phyloP scores from a whole-genome alignment of 2,329 filamentous ascomycete genomes.

The Colletotrichum sp. region DNA sequence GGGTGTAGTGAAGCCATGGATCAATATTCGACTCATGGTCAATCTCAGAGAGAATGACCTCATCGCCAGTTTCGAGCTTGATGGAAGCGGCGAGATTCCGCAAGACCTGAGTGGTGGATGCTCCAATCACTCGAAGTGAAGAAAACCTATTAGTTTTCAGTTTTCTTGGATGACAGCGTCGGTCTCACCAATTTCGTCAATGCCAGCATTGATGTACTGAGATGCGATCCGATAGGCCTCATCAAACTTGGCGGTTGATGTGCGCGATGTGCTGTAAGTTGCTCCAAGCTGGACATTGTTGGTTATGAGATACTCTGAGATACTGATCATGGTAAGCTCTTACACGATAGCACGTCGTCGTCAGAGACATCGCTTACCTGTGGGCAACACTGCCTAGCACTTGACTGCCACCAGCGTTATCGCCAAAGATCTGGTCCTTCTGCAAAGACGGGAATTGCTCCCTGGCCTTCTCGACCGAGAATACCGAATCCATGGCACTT shows the following conservation, averaged over 20 bases:
- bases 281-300: slow-evolving; percentile 80
- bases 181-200: slow-evolving; percentile 59
- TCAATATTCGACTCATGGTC: slow-evolving; percentile 83
- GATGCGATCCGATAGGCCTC: slow-evolving; percentile 69
- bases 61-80: slow-evolving; percentile 59
- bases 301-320: slow-evolving; percentile 68
- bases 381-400: slow-evolving; percentile 61
- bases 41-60: slow-evolving; percentile 72
- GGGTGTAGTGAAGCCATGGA: slow-evolving; percentile 73
- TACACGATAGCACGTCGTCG: slow-evolving; percentile 40
- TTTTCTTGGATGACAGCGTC: neutral
- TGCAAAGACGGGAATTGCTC: slow-evolving; percentile 71
- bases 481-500: neutral
- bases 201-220: slow-evolving; percentile 70
- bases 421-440: slow-evolving; percentile 73
- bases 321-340: slow-evolving; percentile 37
- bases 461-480: slow-evolving; percentile 51
- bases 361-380: neutral
- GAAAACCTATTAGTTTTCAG: neutral
- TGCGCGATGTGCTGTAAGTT: slow-evolving; percentile 64
- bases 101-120: slow-evolving; percentile 78
- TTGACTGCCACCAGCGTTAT: slow-evolving; percentile 81
- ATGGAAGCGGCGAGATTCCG: slow-evolving; percentile 70
- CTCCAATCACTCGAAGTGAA: slow-evolving; percentile 58
- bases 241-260: slow-evolving; percentile 64